Evolutionary conservation across 176 grass and related monocot genomes (phyloP), one percentile per base, ranked within the genome.

Genomic region (Zizania latifolia): DNA sequence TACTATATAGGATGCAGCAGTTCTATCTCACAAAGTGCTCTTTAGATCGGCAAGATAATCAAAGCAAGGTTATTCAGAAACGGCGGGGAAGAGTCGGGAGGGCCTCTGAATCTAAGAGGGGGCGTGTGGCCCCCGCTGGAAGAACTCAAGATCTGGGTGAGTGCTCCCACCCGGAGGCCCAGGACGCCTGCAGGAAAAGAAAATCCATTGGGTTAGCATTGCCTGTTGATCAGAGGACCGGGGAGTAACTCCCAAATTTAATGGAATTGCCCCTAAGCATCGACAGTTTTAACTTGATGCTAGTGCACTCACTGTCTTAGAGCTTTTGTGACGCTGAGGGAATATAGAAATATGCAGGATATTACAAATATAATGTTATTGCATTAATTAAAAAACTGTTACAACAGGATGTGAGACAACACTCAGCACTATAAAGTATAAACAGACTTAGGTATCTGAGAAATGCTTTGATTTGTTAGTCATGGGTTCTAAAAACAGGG

Each of bases 141-240:
- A 97, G 56, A 89, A 90, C 65, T 99, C 79, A 0, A 92, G 87
- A 71, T 99, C 95, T 32, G 87, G 95, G 78, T 94, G 91, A 28
- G 86, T 67, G 68, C 73, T 67, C 39, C 89, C 86, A 1, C 77
- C 89, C 0, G 89, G 91, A 76, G 10, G 61, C 75, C 78, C 84
- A 2, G 78, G 5, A 44, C 87, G 87, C 60, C 89, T 99, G 60
- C 28, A 56, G 53, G 33, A 37, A 24, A 26, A 78, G 8, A 50
- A 6, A 56, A 53, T 36, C 13, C 27, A 65, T 68, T 75, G 23
- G 15, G 70, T 53, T 37, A 0, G 23, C 23, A 61, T 78, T 9
- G 17, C 32, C 24, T 22, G 37, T 70, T 60, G 8, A 48, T 50
- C 30, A 8, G 17, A 55, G 14, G 17, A 23, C 46, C 19, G 56